A percentile compares a stretch with the other conserved stretches of the same genome.
Evolutionary conservation across 495 filamentous ascomycete genomes (phyloP).

Genomic region (Sabuloglossum arenarium): DNA sequence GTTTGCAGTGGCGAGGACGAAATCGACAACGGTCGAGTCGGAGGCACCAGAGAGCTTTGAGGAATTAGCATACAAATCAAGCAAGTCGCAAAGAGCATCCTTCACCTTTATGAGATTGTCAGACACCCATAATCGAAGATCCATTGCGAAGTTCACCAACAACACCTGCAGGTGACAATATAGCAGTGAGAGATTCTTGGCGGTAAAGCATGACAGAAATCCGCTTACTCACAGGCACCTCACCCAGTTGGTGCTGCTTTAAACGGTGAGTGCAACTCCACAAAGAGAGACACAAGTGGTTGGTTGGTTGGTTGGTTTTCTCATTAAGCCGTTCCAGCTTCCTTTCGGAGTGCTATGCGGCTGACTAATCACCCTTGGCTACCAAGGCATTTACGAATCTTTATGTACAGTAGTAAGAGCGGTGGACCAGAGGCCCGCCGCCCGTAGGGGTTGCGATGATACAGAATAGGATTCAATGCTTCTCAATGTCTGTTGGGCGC

Average conservation of each 20-base stretch:
- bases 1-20: constrained; percentile 36
- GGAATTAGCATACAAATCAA: not conserved
- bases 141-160: constrained; percentile 8
- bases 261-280: no score
- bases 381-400: not conserved
- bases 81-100: not conserved
- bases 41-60: constrained; percentile 32
- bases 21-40: constrained; percentile 39
- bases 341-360: not conserved
- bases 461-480: not conserved
- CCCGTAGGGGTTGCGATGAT: not conserved
- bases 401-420: not conserved
- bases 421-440: not conserved
- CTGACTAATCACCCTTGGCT: not conserved
- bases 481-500: not conserved
- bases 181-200: no score
- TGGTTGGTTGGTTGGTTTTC: no score
- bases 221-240: no score
- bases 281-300: no score
- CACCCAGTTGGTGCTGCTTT: no score
- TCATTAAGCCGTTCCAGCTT: not conserved
- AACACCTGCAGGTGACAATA: not conserved
- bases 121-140: constrained; percentile 11
- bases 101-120: constrained; percentile 10
- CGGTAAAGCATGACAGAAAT: no score